Evolutionary conservation across 176 grass and related monocot species (phyloP), one percentile per base, ranked within the genome.

Genomic region (Eragrostis nindensis): DNA sequence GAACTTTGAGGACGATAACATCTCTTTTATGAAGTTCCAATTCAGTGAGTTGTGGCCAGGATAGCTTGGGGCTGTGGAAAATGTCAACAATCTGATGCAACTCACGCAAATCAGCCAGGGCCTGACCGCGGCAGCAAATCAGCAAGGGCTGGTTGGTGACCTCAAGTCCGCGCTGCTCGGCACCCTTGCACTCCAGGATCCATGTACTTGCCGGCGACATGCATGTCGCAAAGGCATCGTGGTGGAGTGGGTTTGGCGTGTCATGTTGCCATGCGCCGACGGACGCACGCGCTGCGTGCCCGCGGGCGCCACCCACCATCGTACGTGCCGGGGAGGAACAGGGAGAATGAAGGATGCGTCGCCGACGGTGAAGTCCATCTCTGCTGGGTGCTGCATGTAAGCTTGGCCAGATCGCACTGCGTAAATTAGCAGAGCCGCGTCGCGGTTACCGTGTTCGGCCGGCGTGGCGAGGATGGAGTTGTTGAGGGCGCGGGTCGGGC

Each of bases 381-480:
- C 43, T 44, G 43, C 4, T 36, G 32, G 4, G 2, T 4, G 2
- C 32, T 36, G 32, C 32, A 36, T 36, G 32, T 36, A 36, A 22
- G 36, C 26, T n/a, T 6, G 59, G 14, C 27, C 26, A 50, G 44
- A 78, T 78, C 75, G 27, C 59, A 11, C 40, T 11, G 17, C 39
- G 32, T n/a, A n/a, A n/a, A n/a, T 14, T 30, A 11, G 19, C 2
- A 6, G 48, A 11, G 49, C 7, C 21, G 74, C 17, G 24, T 17
- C 41, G 25, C 5, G 11, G 74, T 45, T 82, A 92, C 79, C 19
- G 90, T 86, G 69, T 92, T 92, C 52, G 89, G 78, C n/a, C n/a
- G n/a, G n/a, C 22, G 73, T 67, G 11, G 79, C 90, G 48, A 92
- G 86, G 42, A 70, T 19, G 11, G 82, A 86, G 68, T 88, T 86